Evolutionary conservation across 2,329 filamentous ascomycete species (phyloP), one percentile per base, ranked within the genome.

Genomic region (Epichloe gansuensis): DNA sequence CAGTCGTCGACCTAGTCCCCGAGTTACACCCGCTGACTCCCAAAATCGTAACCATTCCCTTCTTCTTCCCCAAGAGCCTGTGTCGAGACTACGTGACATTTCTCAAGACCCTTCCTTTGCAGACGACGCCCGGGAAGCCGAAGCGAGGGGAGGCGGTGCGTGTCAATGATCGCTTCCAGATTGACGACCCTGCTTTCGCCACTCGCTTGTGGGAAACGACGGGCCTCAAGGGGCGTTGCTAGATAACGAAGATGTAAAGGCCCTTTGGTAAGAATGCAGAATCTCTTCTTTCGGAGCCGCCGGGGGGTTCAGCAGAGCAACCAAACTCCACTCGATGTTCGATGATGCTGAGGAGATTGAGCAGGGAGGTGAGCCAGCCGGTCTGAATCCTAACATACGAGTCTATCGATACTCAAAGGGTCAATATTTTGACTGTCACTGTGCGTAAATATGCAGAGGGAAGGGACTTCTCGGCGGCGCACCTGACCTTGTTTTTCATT

Each of bases 341-440:
- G 28, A 45, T 25, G 28, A 45, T 25, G 23, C 25, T 31, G 15
- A 46, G 25, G 31, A 8, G 41, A n/a, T n/a, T n/a, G n/a, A 62
- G 74, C 46, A 95, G 89, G 88, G 87, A 53, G 90, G 90, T 31
- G 78, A 89, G 48, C 81, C 88, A 0, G 71, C 94, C n/a, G 90
- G 90, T 0, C 70, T 96, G 55, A 95, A 89, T 67, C 82, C 88
- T 8, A 94, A 94, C 59, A 94, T 96, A 52, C 78, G 91, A 37
- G 81, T 96, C 34, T 96, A 96, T 70, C 80, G 91, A 23, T 96
- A 96, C 67, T 80, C 77, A 1, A 80, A 85, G 58, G 88, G 88
- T 0, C 90, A 96, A 65, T 95, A 91, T 66, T 96, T 96, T 65
- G 90, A 90, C 63, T 85, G 88, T 61, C 91, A 96, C 66, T 96